Evolutionary conservation across 139 green algal species (phyloP).

Genomic region (Edaphochlamys debaryana): DNA sequence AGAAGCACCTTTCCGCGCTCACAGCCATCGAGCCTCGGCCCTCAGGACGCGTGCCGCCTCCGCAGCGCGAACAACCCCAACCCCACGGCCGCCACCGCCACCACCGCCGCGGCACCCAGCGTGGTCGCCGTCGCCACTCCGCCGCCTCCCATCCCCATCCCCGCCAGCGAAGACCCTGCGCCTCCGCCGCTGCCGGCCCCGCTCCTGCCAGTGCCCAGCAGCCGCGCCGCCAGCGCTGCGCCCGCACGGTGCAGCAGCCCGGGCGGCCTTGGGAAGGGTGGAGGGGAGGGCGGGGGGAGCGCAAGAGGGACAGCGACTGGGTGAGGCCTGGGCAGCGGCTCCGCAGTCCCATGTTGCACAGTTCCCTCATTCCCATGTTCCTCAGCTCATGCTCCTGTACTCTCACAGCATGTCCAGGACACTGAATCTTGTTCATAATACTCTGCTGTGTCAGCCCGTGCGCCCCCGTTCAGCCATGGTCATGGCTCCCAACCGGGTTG

Average conservation of each 20-base stretch:
- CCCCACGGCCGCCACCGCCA: too few species aligned
- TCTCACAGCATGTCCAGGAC: background rate
- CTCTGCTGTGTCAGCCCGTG: background rate
- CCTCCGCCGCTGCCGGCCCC: background rate
- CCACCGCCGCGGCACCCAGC: too few species aligned
- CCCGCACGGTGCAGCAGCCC: conserved; percentile 17
- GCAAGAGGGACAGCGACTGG: background rate
- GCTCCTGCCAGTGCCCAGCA: background rate
- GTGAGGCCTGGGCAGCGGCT: too few species aligned
- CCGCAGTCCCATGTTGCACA: background rate
- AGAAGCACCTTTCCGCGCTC: too few species aligned
- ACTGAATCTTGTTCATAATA: background rate
- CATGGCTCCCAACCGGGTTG: too few species aligned
- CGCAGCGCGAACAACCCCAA: too few species aligned
- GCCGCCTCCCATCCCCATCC: background rate
- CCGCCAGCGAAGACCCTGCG: background rate
- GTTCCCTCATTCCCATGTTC: background rate
- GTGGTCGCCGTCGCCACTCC: too few species aligned
- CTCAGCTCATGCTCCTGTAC: background rate
- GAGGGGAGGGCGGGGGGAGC: background rate
- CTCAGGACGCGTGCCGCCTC: too few species aligned
- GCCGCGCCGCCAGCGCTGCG: background rate
- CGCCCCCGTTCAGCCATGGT: too few species aligned
- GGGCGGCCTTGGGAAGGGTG: background rate
- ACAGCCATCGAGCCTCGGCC: too few species aligned